Evolutionary conservation across 805 yeast species (phyloP).

Genomic region (Wickerhamiella occidentalis): DNA sequence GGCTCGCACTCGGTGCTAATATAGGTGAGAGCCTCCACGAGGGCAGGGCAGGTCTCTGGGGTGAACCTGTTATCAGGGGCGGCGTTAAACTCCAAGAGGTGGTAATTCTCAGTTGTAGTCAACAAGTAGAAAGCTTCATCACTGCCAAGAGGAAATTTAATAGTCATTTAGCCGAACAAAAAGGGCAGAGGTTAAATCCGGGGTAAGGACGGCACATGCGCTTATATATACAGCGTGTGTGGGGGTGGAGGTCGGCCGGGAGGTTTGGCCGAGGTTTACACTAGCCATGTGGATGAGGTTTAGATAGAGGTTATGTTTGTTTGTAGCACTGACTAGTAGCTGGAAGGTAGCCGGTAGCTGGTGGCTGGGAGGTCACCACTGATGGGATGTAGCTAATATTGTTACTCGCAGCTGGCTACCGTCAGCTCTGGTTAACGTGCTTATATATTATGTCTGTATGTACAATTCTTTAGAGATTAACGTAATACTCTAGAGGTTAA

Average conservation of each 20-base stretch:
- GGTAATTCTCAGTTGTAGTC: constrained; percentile 22
- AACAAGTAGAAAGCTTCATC: constrained; percentile 12
- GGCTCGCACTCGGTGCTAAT: constrained; percentile 23
- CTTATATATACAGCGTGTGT: neutral
- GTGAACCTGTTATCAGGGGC: constrained; percentile 31
- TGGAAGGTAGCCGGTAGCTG: no score
- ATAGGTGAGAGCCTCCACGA: constrained; percentile 26
- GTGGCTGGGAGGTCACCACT: no score
- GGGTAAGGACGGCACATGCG: neutral
- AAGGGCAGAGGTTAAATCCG: neutral
- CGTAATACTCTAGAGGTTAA: constrained; percentile 38
- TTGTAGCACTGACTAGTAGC: no score
- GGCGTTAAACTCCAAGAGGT: constrained; percentile 24
- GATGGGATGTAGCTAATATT: no score
- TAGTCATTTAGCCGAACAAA: no score
- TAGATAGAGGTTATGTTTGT: no score
- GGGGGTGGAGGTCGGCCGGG: neutral
- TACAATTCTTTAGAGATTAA: no score
- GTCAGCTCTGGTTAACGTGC: no score
- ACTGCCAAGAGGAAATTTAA: constrained; percentile 15
- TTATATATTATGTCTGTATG: no score
- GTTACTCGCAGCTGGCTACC: no score
- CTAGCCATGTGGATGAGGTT: no score
- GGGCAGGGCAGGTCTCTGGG: constrained; percentile 25
- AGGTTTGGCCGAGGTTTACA: neutral